A percentile compares a stretch with the other conserved stretches of the same genome.
phyloP scores from a whole-genome alignment of 2,329 filamentous ascomycete species.

The Fusarium xyrophilum region DNA sequence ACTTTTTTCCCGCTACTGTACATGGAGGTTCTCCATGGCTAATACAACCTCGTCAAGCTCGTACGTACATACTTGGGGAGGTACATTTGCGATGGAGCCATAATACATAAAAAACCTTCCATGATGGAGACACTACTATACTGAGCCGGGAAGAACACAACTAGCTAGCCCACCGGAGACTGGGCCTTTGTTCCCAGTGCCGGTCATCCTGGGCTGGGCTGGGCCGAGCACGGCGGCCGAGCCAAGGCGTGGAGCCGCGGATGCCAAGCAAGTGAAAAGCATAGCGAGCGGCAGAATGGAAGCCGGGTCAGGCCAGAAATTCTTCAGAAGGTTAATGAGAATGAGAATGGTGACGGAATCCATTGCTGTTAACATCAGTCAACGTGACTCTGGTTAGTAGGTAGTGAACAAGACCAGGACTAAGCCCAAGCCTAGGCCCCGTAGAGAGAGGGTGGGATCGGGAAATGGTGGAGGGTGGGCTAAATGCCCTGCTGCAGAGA shows the following conservation, averaged over 20 bases:
- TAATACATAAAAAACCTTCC: conserved; percentile 28
- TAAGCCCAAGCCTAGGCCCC: conserved; percentile 9
- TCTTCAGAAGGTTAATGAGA: not conserved
- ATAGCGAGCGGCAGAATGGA: conserved; percentile 12
- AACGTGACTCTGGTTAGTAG: not conserved
- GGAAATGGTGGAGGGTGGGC: conserved; percentile 31
- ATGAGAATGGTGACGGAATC: conserved; percentile 30
- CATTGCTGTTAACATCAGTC: conserved; percentile 12
- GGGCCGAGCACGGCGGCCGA: conserved; percentile 5
- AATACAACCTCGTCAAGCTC: conserved; percentile 30
- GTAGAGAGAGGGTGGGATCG: conserved; percentile 31
- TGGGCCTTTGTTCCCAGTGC: conserved; percentile 24
- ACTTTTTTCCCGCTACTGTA: too few relatives aligned
- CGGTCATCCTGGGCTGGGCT: conserved; percentile 12
- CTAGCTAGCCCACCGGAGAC: conserved; percentile 27
- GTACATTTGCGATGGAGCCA: conserved; percentile 27
- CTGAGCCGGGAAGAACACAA: conserved; percentile 24
- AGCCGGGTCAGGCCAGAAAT: conserved; percentile 13
- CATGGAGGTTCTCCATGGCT: conserved; percentile 29
- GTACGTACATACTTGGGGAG: conserved; percentile 5
- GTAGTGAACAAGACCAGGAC: not conserved
- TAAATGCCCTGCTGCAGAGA: conserved; percentile 1
- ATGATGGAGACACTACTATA: conserved; percentile 33
- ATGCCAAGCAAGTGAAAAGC: conserved; percentile 2
- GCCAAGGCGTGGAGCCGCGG: conserved; percentile 18